Conservation (phyloP, 495 filamentous ascomycete genomes). For the Evernia prunastri region DNA sequence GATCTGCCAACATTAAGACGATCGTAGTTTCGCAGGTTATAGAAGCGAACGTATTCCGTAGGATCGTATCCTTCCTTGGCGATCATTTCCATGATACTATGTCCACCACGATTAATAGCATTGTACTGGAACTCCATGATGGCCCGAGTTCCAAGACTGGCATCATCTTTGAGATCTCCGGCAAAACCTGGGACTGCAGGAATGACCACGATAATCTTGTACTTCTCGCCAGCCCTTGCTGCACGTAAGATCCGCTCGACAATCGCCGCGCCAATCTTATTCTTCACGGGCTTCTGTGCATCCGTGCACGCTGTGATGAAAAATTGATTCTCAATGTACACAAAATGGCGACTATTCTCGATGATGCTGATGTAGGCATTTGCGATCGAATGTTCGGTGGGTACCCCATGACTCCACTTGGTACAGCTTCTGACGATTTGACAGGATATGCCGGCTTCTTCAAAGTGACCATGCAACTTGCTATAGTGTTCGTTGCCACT, state of each 20-base stretch:
- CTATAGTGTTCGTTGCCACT: conserved; percentile 17
- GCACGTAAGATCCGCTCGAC: conserved; percentile 83
- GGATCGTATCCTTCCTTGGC: conserved; percentile 64
- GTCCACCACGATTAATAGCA: conserved; percentile 80
- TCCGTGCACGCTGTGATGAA: conserved; percentile 87
- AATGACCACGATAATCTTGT: conserved; percentile 80
- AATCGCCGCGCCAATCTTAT: conserved; percentile 82
- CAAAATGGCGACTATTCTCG: conserved; percentile 68
- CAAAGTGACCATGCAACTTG: conserved; percentile 16
- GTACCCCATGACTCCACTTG: conserved; percentile 65
- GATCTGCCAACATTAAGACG: conserved; percentile 68
- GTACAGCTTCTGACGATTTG: conserved; percentile 65
- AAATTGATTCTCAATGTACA: conserved; percentile 98
- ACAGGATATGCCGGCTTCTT: conserved; percentile 48
- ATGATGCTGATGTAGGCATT: conserved; percentile 86
- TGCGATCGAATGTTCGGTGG: conserved; percentile 75
- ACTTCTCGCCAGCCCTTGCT: conserved; percentile 61
- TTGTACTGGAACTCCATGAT: conserved; percentile 97
- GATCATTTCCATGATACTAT: conserved; percentile 78
- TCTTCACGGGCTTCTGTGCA: conserved; percentile 70
- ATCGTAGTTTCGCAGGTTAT: conserved; percentile 91
- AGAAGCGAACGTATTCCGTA: conserved; percentile 84
- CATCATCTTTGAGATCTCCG: conserved; percentile 74
- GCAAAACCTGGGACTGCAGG: conserved; percentile 87
- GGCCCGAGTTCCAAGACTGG: conserved; percentile 75